Evolutionary conservation across 768 basidiomycete genomes (phyloP).

Genomic region (Leucocoprinus birnbaumii): DNA sequence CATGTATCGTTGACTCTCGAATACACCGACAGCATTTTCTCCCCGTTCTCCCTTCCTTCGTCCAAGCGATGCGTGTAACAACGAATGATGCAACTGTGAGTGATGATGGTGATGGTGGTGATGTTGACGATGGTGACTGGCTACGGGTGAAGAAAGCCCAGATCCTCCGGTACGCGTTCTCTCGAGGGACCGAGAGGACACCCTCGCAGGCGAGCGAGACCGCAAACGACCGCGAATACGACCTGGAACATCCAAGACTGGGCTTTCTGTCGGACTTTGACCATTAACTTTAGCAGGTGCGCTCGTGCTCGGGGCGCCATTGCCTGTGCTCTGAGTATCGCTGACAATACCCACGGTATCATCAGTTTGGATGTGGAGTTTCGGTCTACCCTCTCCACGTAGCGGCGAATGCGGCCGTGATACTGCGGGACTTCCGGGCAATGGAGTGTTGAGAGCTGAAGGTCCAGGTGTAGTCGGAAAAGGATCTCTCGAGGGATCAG

Average conservation of each 20-base stretch:
- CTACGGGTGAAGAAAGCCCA: background rate
- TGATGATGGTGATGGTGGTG: conserved; percentile 31
- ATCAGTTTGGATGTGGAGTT: background rate
- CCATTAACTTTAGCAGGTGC: background rate
- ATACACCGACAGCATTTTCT: conserved; percentile 67
- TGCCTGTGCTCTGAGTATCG: background rate
- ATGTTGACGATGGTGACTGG: conserved; percentile 18
- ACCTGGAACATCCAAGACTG: background rate
- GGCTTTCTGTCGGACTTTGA: background rate
- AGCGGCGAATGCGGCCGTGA: background rate
- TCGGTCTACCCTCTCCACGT: background rate
- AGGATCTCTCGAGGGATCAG: conserved; percentile 57
- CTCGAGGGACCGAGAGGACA: background rate
- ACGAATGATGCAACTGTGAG: conserved; percentile 30
- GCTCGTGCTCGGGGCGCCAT: too few species aligned
- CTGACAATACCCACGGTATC: background rate
- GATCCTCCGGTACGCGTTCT: background rate
- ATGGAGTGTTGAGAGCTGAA: conserved; percentile 1
- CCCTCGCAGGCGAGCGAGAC: background rate
- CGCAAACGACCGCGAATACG: too few species aligned
- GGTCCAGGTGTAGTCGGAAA: conserved; percentile 35
- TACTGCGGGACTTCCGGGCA: background rate
- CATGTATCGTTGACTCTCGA: conserved; percentile 69
- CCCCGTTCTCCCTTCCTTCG: conserved; percentile 19
- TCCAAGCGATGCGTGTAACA: conserved; percentile 34